phyloP scores from a whole-genome alignment of 192 early-diverging fungal species.

The Coemansia sp. region DNA sequence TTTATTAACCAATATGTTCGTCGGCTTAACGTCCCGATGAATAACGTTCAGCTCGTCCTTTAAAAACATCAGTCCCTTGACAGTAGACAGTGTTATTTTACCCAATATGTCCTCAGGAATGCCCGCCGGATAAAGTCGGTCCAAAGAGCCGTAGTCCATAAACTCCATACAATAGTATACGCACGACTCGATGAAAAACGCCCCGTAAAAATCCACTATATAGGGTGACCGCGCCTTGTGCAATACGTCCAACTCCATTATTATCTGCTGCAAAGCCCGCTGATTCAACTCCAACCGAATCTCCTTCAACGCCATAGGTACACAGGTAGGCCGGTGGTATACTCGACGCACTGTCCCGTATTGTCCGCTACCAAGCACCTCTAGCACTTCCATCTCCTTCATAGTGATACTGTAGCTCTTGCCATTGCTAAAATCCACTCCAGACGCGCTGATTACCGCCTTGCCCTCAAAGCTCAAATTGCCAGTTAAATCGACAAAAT shows the following conservation, averaged over 20 bases:
- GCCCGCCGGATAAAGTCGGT: constrained; percentile 79
- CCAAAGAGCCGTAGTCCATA: constrained; percentile 96
- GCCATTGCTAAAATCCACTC: constrained; percentile 91
- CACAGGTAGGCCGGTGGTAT: constrained; percentile 82
- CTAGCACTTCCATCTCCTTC: constrained; percentile 75
- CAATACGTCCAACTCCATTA: constrained; percentile 95
- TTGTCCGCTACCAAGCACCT: constrained; percentile 89
- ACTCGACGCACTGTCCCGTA: constrained; percentile 94
- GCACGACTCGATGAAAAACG: constrained; percentile 94
- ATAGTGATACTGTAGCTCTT: constrained; percentile 88
- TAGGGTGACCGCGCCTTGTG: constrained; percentile 85
- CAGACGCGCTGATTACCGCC: constrained; percentile 86
- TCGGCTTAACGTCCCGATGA: constrained; percentile 96
- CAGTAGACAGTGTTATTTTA: constrained; percentile 76
- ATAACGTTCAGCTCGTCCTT: constrained; percentile 90
- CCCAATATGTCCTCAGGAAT: constrained; percentile 83
- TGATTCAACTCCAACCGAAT: constrained; percentile 92
- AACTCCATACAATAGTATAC: constrained; percentile 99
- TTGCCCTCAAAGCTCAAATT: constrained; percentile 92
- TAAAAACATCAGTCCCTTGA: constrained; percentile 81
- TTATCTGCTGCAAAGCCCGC: constrained; percentile 86
- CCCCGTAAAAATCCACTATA: constrained; percentile 99
- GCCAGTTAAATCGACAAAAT: constrained; percentile 61
- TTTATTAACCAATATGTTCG: constrained; percentile 88
- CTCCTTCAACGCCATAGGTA: constrained; percentile 92